Evolutionary conservation across 192 early-diverging fungal species (phyloP), one percentile per base, ranked within the genome.

Genomic region (Bifiguratus adelaidae): DNA sequence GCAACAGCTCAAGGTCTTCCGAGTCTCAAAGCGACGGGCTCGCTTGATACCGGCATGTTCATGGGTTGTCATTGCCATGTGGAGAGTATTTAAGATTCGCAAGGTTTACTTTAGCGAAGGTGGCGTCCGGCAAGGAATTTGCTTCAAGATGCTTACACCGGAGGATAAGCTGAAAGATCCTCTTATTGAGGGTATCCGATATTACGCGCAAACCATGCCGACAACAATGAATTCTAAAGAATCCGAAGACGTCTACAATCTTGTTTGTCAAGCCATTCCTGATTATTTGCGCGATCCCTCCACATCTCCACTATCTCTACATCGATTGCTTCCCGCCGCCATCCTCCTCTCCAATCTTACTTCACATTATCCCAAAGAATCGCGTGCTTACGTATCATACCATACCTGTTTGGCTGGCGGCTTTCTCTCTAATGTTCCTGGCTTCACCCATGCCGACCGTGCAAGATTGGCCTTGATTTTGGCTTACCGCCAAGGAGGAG

Each of bases 91-190:
- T 16, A 32, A 40, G 1, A 61, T 71, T 27, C 49, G 47, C 18
- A 41, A 59, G 25, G 56, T 77, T 1, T 55, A 67, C 11, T 77
- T 77, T 32, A 71, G 71, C 27, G 75, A 77, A 41, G 75, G 75
- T 3, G 75, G 75, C 41, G 71, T 73, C 7, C 66, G 71, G n/a
- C 75, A 77, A 30, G 75, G 75, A 12, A 48, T 65, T 4, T 77
- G 71, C 40, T 77, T 65, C 36, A 40, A 57, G 1, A 55, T 61
- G 51, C 21, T 77, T 18, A 46, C 65, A 0, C 2, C 22, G 0
- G 56, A 56, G 21, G 65, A 67, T 29, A 61, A 63, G 23, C 30
- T 49, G 24, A 69, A 62, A 34, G 75, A 77, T 43, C 75, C 75
- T 6, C 53, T 67, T 2, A 32, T 63, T 3, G 65, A 68, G 52